phyloP scores from a whole-genome alignment of 805 yeast species.

The Ogataea nonfermentans region DNA sequence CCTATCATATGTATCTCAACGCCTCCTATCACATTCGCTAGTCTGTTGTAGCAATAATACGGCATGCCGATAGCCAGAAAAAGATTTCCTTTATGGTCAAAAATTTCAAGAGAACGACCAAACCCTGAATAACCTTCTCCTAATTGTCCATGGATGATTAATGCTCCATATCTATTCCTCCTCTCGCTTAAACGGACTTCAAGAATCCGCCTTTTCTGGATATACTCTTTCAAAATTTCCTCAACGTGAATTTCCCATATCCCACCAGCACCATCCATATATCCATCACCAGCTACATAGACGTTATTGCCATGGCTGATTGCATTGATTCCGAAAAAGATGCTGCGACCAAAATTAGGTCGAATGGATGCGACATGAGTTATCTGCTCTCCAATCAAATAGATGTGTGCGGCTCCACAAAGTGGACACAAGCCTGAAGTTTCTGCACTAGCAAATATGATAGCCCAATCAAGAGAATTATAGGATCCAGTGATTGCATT shows the following conservation, averaged over 20 bases:
- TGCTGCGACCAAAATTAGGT: slow-evolving; percentile 11
- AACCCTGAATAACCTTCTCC: slow-evolving; percentile 41
- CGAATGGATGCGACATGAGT: slow-evolving; percentile 16
- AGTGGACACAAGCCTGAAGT: slow-evolving; percentile 30
- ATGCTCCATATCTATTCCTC: slow-evolving; percentile 10
- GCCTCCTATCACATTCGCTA: slow-evolving; percentile 33
- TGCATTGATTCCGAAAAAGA: slow-evolving; percentile 24
- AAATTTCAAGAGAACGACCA: slow-evolving; percentile 39
- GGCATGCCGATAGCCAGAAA: slow-evolving; percentile 40
- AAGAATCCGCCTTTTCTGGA: neutral
- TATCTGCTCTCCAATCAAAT: slow-evolving; percentile 8
- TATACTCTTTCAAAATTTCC: slow-evolving; percentile 6
- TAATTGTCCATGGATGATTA: slow-evolving; percentile 23
- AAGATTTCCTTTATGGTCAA: slow-evolving; percentile 15
- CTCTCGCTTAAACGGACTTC: slow-evolving; percentile 13
- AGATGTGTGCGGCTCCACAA: slow-evolving; percentile 42
- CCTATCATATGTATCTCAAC: slow-evolving; percentile 24
- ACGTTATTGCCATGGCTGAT: slow-evolving; percentile 9
- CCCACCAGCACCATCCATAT: slow-evolving; percentile 41
- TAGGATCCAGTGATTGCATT: slow-evolving; percentile 25
- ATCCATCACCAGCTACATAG: slow-evolving; percentile 38
- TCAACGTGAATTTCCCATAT: slow-evolving; percentile 41
- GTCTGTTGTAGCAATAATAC: slow-evolving; percentile 7
- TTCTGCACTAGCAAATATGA: slow-evolving; percentile 31
- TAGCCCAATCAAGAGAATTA: slow-evolving; percentile 26